Evolutionary conservation across 768 basidiomycete genomes (phyloP), one percentile per base, ranked within the genome.

Genomic region (Dendrothele bispora): DNA sequence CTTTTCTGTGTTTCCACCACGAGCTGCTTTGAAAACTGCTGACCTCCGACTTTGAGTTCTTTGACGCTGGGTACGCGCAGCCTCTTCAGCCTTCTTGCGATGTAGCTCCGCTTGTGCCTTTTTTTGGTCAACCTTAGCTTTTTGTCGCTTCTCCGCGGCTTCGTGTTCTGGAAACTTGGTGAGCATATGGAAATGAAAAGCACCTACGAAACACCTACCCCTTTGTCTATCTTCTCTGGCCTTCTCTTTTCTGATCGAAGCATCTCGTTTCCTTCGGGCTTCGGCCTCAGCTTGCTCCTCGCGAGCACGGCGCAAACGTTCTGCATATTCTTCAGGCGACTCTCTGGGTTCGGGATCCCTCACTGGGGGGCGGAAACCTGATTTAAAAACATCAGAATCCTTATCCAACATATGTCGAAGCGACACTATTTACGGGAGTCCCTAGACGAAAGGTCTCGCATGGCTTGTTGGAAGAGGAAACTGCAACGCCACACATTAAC

Each of bases 1-100:
- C 40, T 64, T 65, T 7, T 64, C 73, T 15, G 63, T 56, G 28
- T 86, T 70, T 10, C 79, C 76, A 14, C 65, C 60, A 15, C 86
- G 79, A 39, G 86, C 85, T 21, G 86, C 84, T 14, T 74, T 68
- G 62, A 91, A 90, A 24, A 81, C 74, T 26, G 69, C 71, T 14
- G 84, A 84, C 45, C 88, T 80, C 37, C 69, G 67, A 24, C 57
- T 63, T 57, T 91, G 88, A 25, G 70, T 65, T 48, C 71, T 73
- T 56, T 79, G 65, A 52, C 73, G 71, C 34, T 75, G 73, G 17
- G 63, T 56, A 39, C 70, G 74, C 15, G 72, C 75, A 18, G 74
- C 70, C 53, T 80, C 65, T 43, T 78, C 78, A 20, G 79, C 78
- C 43, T 71, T 65, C 56, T 72, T 71, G 48, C 79, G 77, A 48